These are phyloP conservation scores for Pyricularia sp. DNA, from an alignment of 2,329 filamentous ascomycete species.

Conservation along the genomic window DNA sequence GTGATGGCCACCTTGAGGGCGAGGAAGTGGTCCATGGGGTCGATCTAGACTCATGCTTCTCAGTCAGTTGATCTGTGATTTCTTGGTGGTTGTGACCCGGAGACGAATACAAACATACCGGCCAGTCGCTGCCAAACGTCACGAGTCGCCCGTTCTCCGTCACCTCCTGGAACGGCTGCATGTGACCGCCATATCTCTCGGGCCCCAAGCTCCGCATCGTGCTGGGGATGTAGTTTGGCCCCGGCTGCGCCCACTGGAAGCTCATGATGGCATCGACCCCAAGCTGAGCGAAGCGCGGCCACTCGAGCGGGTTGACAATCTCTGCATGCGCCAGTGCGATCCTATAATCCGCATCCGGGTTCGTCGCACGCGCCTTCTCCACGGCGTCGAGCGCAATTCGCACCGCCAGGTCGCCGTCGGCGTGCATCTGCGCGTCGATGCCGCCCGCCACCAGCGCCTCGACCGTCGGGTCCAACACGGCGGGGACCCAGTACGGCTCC, in stretches of 20 bases:
- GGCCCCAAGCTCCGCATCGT: neutral
- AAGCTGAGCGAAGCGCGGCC: neutral
- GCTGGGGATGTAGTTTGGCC: neutral
- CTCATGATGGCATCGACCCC: neutral
- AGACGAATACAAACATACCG: constrained; percentile 12
- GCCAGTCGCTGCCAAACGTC: constrained; percentile 14
- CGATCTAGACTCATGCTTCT: neutral
- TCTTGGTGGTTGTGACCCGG: neutral
- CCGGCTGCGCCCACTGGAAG: constrained; percentile 3
- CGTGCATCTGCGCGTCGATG: constrained; percentile 21
- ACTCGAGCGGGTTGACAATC: neutral
- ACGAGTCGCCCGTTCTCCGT: neutral
- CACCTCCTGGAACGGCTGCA: neutral
- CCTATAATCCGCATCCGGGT: neutral
- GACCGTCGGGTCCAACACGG: neutral
- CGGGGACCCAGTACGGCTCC: neutral
- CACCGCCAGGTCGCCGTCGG: constrained; percentile 16
- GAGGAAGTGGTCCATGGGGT: constrained; percentile 1
- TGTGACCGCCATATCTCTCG: neutral
- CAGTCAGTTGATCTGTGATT: neutral
- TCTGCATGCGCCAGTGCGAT: neutral
- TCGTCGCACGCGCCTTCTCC: neutral
- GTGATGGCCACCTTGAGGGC: constrained; percentile 1
- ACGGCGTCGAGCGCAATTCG: neutral
- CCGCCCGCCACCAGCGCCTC: neutral